Evolutionary conservation across 2,329 filamentous ascomycete species (phyloP).

Genomic region (Dactylella cylindrospora): DNA sequence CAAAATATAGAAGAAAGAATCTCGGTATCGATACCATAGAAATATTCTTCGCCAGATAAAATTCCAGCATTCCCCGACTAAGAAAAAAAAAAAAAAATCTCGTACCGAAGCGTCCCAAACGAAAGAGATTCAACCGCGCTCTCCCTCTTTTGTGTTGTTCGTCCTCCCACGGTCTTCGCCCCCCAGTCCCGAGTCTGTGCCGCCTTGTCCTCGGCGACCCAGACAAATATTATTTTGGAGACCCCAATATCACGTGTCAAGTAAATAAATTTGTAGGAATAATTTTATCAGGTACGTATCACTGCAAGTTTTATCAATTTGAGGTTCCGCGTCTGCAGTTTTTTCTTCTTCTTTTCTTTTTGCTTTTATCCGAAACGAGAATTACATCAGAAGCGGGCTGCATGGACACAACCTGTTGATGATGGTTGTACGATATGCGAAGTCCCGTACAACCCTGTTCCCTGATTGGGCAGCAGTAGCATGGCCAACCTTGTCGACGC

Average conservation of each 20-base stretch:
- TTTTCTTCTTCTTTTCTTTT: conserved; percentile 1
- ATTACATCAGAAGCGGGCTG: conserved; percentile 22
- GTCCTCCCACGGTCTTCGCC: too few relatives aligned
- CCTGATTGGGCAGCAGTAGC: conserved; percentile 35
- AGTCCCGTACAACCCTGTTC: conserved; percentile 39
- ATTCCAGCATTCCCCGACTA: too few relatives aligned
- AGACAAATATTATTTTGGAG: conserved; percentile 30
- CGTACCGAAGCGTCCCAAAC: too few relatives aligned
- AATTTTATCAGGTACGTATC: conserved; percentile 19
- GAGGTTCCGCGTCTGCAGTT: too few relatives aligned
- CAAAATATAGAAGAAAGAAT: too few relatives aligned
- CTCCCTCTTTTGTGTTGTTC: too few relatives aligned
- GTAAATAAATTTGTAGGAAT: conserved; percentile 15
- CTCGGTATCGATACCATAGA: too few relatives aligned
- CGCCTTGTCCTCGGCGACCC: conserved; percentile 26
- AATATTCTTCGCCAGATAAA: too few relatives aligned
- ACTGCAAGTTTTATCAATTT: conserved; percentile 23
- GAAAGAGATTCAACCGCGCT: too few relatives aligned
- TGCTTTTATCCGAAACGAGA: conserved; percentile 24
- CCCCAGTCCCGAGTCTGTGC: conserved; percentile 29
- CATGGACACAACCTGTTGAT: too few relatives aligned
- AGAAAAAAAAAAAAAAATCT: too few relatives aligned
- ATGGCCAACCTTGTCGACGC: conserved; percentile 40
- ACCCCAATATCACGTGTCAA: conserved; percentile 38
- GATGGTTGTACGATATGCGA: too few relatives aligned